Conservation (phyloP, 208 protist genomes). For the Trypanosoma cruzi region DNA sequence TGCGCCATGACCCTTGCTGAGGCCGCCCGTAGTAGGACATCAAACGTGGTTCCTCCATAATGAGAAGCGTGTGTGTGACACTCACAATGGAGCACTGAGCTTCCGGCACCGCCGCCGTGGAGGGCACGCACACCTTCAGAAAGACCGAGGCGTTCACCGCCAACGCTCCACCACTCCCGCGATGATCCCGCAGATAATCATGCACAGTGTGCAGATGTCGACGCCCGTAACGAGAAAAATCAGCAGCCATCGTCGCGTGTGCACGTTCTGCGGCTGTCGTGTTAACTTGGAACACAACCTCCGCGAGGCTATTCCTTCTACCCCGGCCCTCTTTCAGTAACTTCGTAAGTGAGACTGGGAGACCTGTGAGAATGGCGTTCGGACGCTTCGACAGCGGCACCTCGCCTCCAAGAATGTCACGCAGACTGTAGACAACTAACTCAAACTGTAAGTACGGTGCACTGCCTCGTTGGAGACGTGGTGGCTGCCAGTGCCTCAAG, state of each 20-base stretch:
- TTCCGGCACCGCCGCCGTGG: slow-evolving; percentile 4
- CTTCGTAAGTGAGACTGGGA: slow-evolving; percentile 31
- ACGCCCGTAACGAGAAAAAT: slow-evolving; percentile 63
- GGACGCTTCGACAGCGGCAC: slow-evolving; percentile 54
- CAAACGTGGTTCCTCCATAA: slow-evolving; percentile 60
- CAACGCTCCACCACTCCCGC: slow-evolving; percentile 36
- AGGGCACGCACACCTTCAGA: slow-evolving; percentile 61
- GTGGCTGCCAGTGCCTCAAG: slow-evolving; percentile 27
- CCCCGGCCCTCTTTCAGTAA: slow-evolving; percentile 32
- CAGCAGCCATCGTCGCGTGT: slow-evolving; percentile 66
- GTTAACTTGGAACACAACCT: slow-evolving; percentile 49
- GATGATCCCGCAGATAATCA: slow-evolving; percentile 54
- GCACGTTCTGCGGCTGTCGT: slow-evolving; percentile 45
- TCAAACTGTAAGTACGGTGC: slow-evolving; percentile 50
- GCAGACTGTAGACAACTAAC: slow-evolving; percentile 65
- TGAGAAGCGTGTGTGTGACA: slow-evolving; percentile 71
- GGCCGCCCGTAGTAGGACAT: slow-evolving; percentile 8
- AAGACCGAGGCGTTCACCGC: slow-evolving; percentile 80
- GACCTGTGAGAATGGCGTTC: slow-evolving; percentile 54
- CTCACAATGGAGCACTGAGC: slow-evolving; percentile 66
- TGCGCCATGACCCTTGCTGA: slow-evolving; percentile 6
- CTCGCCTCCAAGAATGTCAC: slow-evolving; percentile 50
- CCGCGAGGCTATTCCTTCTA: neutral
- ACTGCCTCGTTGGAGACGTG: neutral
- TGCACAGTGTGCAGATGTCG: slow-evolving; percentile 37